Evolutionary conservation across 345 rosid species (phyloP).

Genomic region (Euphorbia pulcherrima): DNA sequence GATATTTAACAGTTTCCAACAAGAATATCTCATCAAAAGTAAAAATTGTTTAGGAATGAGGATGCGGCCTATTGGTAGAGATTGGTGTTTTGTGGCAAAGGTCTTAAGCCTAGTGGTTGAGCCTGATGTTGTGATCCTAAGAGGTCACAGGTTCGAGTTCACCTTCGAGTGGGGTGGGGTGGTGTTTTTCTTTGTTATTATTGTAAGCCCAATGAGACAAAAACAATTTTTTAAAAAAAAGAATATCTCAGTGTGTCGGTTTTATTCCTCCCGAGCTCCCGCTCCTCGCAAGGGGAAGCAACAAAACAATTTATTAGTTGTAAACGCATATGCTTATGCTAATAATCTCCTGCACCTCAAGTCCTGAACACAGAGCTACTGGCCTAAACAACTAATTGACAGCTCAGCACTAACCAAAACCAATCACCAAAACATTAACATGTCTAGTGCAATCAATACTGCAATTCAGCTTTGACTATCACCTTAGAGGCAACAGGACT

Average conservation of each 20-base stretch:
- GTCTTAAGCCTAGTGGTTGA: too few relatives aligned
- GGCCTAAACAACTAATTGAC: neutral
- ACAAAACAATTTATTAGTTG: neutral
- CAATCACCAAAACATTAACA: neutral
- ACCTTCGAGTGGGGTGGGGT: too few relatives aligned
- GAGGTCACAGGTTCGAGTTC: too few relatives aligned
- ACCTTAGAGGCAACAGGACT: neutral
- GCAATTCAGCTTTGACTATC: neutral
- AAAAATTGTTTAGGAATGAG: too few relatives aligned
- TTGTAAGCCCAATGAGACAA: too few relatives aligned
- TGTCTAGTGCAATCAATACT: neutral
- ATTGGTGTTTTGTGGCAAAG: too few relatives aligned
- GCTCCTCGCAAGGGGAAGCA: slow-evolving; percentile 3
- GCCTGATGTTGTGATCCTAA: too few relatives aligned
- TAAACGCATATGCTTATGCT: neutral
- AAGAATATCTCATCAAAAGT: too few relatives aligned
- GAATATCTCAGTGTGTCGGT: neutral
- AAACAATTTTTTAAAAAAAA: too few relatives aligned
- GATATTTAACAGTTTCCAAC: neutral
- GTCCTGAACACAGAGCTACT: neutral
- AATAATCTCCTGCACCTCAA: neutral
- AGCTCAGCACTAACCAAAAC: neutral
- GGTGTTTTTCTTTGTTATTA: too few relatives aligned
- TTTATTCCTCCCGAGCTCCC: neutral
- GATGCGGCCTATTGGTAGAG: too few relatives aligned